Conservation (phyloP, 768 basidiomycete genomes). For the Tricholoma saponaceum region DNA sequence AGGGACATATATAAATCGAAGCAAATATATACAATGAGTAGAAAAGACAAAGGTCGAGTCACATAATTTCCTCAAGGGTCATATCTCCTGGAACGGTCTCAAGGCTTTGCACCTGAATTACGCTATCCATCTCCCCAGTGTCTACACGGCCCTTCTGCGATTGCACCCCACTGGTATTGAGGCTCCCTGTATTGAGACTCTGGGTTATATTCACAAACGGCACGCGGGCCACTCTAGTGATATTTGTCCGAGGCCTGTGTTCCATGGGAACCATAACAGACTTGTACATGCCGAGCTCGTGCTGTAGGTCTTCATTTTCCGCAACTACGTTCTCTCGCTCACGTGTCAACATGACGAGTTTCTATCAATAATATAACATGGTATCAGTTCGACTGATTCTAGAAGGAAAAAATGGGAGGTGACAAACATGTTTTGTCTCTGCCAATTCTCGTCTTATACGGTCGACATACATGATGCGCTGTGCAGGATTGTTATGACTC, state of each 20-base stretch:
- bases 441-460: constrained; percentile 76
- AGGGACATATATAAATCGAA: not conserved
- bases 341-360: constrained; percentile 40
- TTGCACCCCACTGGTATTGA: not conserved
- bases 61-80: constrained; percentile 43
- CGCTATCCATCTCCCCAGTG: constrained; percentile 3
- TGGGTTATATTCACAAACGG: constrained; percentile 43
- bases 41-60: not conserved
- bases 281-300: constrained; percentile 59
- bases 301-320: constrained; percentile 42
- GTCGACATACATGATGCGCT: constrained; percentile 86
- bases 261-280: constrained; percentile 47
- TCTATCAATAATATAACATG: constrained; percentile 26
- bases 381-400: not conserved
- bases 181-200: constrained; percentile 25
- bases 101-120: constrained; percentile 14
- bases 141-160: not conserved
- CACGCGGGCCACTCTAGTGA: constrained; percentile 47
- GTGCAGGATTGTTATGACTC: constrained; percentile 79
- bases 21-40: not conserved
- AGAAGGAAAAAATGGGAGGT: not conserved
- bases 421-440: constrained; percentile 72
- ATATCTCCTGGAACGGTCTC: constrained; percentile 42
- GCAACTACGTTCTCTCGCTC: constrained; percentile 45
- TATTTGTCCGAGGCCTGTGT: constrained; percentile 49